These are phyloP conservation scores for Apocynum venetum DNA, from an alignment of 257 asterid genomes.

Conservation along the genomic window DNA sequence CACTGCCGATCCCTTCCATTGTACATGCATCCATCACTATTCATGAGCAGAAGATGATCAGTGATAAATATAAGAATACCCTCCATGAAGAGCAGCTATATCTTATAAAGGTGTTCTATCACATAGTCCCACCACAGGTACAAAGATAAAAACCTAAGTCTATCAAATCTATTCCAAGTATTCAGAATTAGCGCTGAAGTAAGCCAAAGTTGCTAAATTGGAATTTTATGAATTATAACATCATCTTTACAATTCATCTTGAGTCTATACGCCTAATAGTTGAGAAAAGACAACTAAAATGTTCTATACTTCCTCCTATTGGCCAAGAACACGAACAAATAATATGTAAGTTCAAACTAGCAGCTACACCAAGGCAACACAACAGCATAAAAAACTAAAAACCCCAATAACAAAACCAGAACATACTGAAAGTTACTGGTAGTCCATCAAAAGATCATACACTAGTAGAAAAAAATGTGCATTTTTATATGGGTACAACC, in stretches of 20 bases:
- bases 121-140: not conserved
- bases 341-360: not conserved
- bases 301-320: not conserved
- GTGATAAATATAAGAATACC: slow-evolving; percentile 4
- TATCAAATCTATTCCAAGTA: not conserved
- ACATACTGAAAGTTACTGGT: too few species aligned
- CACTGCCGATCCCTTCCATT: slow-evolving; percentile 36
- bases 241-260: not conserved
- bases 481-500: not conserved
- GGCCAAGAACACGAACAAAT: not conserved
- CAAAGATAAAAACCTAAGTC: too few species aligned
- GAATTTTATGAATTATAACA: not conserved
- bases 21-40: slow-evolving; percentile 45
- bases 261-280: not conserved
- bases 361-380: not conserved
- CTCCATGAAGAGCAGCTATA: not conserved
- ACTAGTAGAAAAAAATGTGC: not conserved
- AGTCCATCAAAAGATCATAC: not conserved
- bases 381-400: too few species aligned
- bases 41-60: slow-evolving; percentile 15
- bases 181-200: not conserved
- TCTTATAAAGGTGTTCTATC: not conserved
- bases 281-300: not conserved
- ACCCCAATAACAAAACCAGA: too few species aligned
- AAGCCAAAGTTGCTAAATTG: not conserved